These are phyloP conservation scores for Dicorynia guianensis DNA, from an alignment of 306 rosid species.

Conservation along the genomic window DNA sequence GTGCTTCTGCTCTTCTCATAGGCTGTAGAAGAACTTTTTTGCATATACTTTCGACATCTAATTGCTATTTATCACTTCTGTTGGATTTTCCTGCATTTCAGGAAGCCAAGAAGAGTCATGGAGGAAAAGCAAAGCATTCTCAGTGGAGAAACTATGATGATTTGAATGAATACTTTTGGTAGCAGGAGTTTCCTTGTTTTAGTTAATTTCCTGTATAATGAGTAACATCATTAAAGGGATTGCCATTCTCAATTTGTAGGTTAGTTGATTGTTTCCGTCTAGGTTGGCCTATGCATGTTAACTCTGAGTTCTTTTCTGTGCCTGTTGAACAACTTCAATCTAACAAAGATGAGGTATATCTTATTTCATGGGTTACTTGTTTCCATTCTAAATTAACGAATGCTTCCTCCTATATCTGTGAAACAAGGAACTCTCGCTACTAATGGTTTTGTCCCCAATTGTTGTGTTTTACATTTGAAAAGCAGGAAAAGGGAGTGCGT, in stretches of 20 bases:
- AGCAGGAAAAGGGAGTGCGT: constrained; percentile 57
- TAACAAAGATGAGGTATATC: constrained; percentile 70
- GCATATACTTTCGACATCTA: constrained; percentile 24
- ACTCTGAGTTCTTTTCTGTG: constrained; percentile 72
- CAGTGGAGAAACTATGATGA: constrained; percentile 99
- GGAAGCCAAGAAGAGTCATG: constrained; percentile 75
- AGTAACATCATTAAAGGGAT: constrained; percentile 36
- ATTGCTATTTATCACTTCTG: constrained; percentile 28
- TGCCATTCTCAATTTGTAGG: constrained; percentile 58
- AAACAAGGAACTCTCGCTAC: neutral
- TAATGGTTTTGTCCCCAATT: constrained; percentile 31
- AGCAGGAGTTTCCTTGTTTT: constrained; percentile 36
- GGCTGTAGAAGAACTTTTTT: constrained; percentile 10
- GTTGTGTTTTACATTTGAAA: constrained; percentile 33
- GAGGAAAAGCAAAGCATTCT: constrained; percentile 86
- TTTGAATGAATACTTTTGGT: constrained; percentile 95
- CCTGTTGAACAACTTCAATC: constrained; percentile 36
- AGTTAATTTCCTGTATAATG: constrained; percentile 10
- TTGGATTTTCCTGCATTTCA: constrained; percentile 37
- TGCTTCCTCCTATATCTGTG: constrained; percentile 21
- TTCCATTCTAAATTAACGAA: constrained; percentile 23
- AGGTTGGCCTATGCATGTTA: constrained; percentile 95
- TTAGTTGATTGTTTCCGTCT: constrained; percentile 81
- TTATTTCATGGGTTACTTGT: constrained; percentile 39
- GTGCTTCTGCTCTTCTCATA: constrained; percentile 13